phyloP scores from a whole-genome alignment of 176 grass and related monocot species.

The Aegilops umbellulata region DNA sequence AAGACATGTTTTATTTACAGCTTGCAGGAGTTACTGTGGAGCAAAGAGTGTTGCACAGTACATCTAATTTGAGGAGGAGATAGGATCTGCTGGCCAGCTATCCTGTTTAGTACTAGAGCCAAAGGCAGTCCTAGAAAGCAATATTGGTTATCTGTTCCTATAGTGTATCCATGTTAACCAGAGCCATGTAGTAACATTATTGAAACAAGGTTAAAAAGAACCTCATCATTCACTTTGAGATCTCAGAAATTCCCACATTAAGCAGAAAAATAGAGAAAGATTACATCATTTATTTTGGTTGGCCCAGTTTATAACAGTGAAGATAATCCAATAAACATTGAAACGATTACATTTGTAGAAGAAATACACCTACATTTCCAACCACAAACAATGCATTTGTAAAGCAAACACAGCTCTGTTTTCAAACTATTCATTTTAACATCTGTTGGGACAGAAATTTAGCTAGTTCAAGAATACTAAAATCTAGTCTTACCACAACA shows the following conservation, averaged over 20 bases:
- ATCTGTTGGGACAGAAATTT: not conserved
- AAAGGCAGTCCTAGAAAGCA: slow-evolving; percentile 12
- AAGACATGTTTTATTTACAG: not conserved
- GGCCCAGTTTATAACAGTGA: not conserved
- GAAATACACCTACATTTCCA: not conserved
- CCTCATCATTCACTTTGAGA: not conserved
- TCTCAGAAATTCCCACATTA: not conserved
- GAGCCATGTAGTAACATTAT: not conserved
- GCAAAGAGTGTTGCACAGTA: not conserved
- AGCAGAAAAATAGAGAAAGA: not conserved
- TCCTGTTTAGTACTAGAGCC: not conserved
- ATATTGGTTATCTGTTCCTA: not conserved
- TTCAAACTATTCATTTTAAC: too few relatives aligned
- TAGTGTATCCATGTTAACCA: not conserved
- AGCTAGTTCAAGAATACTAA: not conserved
- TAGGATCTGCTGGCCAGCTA: slow-evolving; percentile 8
- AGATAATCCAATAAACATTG: not conserved
- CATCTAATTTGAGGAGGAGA: not conserved
- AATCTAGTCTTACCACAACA: not conserved
- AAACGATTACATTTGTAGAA: not conserved
- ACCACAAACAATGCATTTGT: not conserved
- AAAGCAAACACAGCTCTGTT: not conserved
- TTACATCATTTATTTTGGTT: not conserved
- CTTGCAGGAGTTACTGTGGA: not conserved
- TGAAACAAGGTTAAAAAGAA: not conserved